phyloP scores from a whole-genome alignment of 192 early-diverging fungal species.

The Ambispora gerdemannii region DNA sequence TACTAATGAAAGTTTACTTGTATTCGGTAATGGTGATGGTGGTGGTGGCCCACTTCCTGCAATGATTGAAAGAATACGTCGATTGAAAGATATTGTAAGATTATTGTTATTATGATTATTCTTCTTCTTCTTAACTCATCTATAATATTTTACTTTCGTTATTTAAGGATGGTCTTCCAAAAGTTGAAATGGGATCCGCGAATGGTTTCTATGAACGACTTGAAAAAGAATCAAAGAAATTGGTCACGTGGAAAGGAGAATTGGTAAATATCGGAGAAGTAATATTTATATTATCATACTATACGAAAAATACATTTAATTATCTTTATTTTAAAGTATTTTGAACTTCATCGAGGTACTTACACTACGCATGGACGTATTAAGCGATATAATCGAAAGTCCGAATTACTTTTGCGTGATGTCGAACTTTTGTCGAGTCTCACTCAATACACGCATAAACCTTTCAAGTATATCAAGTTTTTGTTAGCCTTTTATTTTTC shows the following conservation, averaged over 20 bases:
- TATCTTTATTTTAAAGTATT: constrained; percentile 57
- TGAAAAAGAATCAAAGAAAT: constrained; percentile 60
- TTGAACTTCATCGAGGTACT: constrained; percentile 97
- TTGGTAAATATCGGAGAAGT: constrained; percentile 49
- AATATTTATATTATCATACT: not conserved
- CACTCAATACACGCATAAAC: constrained; percentile 30
- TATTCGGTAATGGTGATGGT: constrained; percentile 97
- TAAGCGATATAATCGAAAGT: constrained; percentile 83
- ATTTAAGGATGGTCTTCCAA: constrained; percentile 67
- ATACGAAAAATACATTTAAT: constrained; percentile 10
- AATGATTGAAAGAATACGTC: constrained; percentile 82
- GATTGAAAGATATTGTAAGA: constrained; percentile 68
- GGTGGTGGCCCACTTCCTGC: constrained; percentile 81
- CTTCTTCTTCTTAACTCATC: too few relatives aligned
- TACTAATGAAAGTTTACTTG: constrained; percentile 78
- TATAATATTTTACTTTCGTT: not conserved
- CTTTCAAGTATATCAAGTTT: constrained; percentile 27
- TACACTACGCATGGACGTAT: constrained; percentile 89
- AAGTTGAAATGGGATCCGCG: constrained; percentile 72
- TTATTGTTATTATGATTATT: not conserved
- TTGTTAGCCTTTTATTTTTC: not conserved
- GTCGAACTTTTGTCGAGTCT: constrained; percentile 73
- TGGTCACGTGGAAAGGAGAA: constrained; percentile 93
- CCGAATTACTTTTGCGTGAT: constrained; percentile 81
- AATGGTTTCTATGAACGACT: constrained; percentile 82